phyloP scores from a whole-genome alignment of 2,329 filamentous ascomycete species.

The Scytalidium sp. region DNA sequence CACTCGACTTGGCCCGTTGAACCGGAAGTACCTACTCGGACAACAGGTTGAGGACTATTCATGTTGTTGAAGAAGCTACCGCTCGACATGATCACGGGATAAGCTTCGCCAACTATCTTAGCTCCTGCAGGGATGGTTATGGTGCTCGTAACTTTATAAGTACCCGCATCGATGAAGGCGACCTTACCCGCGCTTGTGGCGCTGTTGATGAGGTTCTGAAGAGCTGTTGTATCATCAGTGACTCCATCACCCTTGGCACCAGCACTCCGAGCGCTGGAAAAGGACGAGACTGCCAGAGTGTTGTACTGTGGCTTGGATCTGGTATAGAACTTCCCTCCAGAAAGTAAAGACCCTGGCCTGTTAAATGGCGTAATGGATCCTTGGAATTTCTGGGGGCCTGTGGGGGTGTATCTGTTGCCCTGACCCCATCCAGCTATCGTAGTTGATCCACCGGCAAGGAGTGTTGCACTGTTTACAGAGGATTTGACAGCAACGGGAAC shows the following conservation, averaged over 20 bases:
- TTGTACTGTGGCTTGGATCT: conserved; percentile 55
- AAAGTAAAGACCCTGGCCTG: conserved; percentile 40
- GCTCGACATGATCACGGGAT: conserved; percentile 33
- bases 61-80: conserved; percentile 42
- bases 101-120: conserved; percentile 34
- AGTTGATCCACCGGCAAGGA: conserved; percentile 64
- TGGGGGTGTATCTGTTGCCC: conserved; percentile 65
- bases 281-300: conserved; percentile 30
- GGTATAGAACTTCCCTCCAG: conserved; percentile 45
- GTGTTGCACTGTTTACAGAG: conserved; percentile 41
- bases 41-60: conserved; percentile 40
- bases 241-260: conserved; percentile 47
- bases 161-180: conserved; percentile 52
- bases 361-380: conserved; percentile 39
- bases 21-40: conserved; percentile 49
- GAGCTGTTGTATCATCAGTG: conserved; percentile 55
- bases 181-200: conserved; percentile 45
- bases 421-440: conserved; percentile 72
- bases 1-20: conserved; percentile 57
- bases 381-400: conserved; percentile 36
- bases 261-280: conserved; percentile 39
- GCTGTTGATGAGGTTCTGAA: conserved; percentile 51
- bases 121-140: conserved; percentile 39
- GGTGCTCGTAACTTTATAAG: conserved; percentile 47
- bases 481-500: conserved; percentile 64